These are phyloP conservation scores for Clarireedia paspali DNA, from an alignment of 2,329 filamentous ascomycete genomes.

Conservation along the genomic window DNA sequence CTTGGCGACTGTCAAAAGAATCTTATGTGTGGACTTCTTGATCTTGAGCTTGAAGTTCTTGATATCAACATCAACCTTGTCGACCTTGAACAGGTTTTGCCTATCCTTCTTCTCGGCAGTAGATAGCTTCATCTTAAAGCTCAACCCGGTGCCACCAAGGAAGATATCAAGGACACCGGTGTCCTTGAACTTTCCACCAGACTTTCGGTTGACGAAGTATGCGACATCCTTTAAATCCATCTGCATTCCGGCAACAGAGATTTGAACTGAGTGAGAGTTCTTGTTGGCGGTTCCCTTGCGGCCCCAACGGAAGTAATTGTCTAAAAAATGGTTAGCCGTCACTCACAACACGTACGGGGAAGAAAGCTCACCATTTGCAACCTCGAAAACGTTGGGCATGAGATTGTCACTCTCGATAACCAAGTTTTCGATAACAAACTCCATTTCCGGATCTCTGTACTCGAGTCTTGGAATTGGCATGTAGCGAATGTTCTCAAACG, in stretches of 20 bases:
- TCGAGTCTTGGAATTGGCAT: constrained; percentile 92
- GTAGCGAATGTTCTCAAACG: constrained; percentile 82
- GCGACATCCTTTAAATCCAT: constrained; percentile 86
- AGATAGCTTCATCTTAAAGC: constrained; percentile 85
- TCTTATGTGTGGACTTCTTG: constrained; percentile 91
- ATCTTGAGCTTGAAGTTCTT: constrained; percentile 81
- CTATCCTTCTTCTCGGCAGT: constrained; percentile 68
- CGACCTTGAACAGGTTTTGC: constrained; percentile 89
- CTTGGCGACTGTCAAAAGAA: constrained; percentile 81
- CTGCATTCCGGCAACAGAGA: constrained; percentile 84
- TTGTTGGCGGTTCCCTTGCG: constrained; percentile 79
- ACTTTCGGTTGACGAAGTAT: constrained; percentile 92
- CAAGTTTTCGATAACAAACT: constrained; percentile 88
- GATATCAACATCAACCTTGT: constrained; percentile 77
- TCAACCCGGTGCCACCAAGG: constrained; percentile 79
- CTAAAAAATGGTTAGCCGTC: constrained; percentile 11
- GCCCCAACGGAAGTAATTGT: constrained; percentile 93
- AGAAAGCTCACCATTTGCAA: constrained; percentile 51
- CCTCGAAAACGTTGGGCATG: constrained; percentile 83
- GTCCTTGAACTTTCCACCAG: constrained; percentile 79
- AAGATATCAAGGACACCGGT: constrained; percentile 83
- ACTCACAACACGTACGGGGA: neutral
- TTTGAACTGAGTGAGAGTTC: constrained; percentile 71
- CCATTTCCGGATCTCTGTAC: constrained; percentile 75
- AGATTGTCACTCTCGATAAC: constrained; percentile 96